Base-by-base conservation (phyloP, 805 yeast species). In the Zygosaccharomyces rouxii region DNA sequence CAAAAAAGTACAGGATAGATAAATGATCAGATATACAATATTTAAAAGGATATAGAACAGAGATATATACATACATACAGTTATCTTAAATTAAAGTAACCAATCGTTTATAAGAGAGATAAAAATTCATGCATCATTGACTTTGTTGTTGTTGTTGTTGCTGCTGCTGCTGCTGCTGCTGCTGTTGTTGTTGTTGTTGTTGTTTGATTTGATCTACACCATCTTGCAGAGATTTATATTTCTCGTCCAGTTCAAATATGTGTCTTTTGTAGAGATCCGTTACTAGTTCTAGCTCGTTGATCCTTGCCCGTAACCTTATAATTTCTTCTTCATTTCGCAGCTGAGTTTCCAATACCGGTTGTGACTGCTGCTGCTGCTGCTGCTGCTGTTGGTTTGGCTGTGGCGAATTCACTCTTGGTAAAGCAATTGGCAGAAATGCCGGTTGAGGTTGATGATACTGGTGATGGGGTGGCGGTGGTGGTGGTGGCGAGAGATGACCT, bases 221-320 rank as follows among this genome's bases (percentile, higher is more conserved):
- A 16, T 44, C 38, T 38, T 65, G 66, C 35, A 64, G 43, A 5
- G 38, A 35, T 31, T 53, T 52, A 44, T 68, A 66, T 68, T 54
- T 65, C 25, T 58, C 55, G 46, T 92, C 97, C 54, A 92, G 73
- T 62, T 92, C 96, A 64, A 78, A 73, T 38, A 92, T 87, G 56
- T 95, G 79, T 5, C 92, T 79, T 57, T 87, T 79, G 71, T 89
- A 87, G 50, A 92, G 71, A 63, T 90, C 97, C 59, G 89, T 90
- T 35, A 92, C 96, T 38, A 90, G 73, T 64, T 92, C 98, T 52
- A 92, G 75, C 64, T 92, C 98, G 10, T 86, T 80, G 19, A 90
- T 87, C 50, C 95, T 75, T 0, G 96, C 87, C 54, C 80, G 79
- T 53, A 90, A 69, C 46, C 67, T 71, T 29, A 71, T 70, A 18